Base-by-base conservation (phyloP, 2,329 filamentous ascomycete genomes). In the Calonectria fujianensis region DNA sequence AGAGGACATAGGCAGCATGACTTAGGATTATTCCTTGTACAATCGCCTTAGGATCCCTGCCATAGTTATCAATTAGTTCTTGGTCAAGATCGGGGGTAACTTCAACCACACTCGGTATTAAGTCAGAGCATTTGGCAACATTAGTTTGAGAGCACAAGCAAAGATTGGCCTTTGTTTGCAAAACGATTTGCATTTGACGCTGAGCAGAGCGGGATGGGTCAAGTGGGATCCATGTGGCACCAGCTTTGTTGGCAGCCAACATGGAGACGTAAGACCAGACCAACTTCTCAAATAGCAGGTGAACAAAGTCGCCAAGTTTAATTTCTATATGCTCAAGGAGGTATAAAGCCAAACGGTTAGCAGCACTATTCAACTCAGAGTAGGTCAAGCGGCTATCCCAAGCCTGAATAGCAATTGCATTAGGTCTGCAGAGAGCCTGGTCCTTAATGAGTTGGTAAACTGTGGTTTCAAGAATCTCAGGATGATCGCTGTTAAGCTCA, bases 1-100 rank as follows among this genome's bases (percentile, higher is more conserved):
- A 91, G 77, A 90, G 87, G 73, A 89, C 87, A 59, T 83, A 83
- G 0, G 54, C 52, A 29, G 54, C 32, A 50, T 61, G 51, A 3
- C 41, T 29, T 1, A 51, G 35, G 16, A 51, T 57, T 6, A 65
- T 35, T 31, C 51, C 35, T 14, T 31, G 16, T 4, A 69, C 35
- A 9, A 41, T 27, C 29, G 35, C 18, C n/a, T 63, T 48, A 10
- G 61, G 41, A 11, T 50, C 18, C 1, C 9, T n/a, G 13, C 61
- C 29, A 35, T 65, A 65, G 27, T 65, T 65, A 3, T 16, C 41
- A 35, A 65, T 35, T 1, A 65, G 41, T 20, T 65, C 39, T 6
- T 65, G 61, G 20, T 65, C 61, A 32, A 65, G 61, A 11, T 48
- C 61, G 10, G 39, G 39, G 9, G 61, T 65, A 3, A 65, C 27